Conservation (phyloP, 1,284 basidiomycete species). For the Schizophyllum commune region DNA sequence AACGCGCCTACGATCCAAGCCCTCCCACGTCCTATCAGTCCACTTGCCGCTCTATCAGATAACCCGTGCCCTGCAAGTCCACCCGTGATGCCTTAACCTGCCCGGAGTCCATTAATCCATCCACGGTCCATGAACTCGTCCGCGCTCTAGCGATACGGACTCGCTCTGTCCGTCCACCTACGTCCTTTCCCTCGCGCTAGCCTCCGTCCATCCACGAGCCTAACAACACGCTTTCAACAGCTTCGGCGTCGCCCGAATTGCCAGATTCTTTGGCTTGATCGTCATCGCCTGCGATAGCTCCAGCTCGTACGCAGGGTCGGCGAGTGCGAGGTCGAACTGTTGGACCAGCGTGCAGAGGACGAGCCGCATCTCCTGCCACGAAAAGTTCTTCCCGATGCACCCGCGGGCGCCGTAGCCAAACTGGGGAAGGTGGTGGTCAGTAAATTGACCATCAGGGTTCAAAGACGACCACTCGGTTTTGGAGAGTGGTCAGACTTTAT, state of each 20-base stretch:
- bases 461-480: too few species aligned
- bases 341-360: constrained; percentile 34
- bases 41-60: too few species aligned
- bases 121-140: too few species aligned
- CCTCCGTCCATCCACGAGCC: too few species aligned
- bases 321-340: constrained; percentile 36
- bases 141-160: too few species aligned
- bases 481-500: not conserved
- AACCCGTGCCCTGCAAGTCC: too few species aligned
- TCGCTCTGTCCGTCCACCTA: too few species aligned
- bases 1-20: too few species aligned
- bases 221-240: not conserved
- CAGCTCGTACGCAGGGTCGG: constrained; percentile 35
- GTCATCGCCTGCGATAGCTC: constrained; percentile 39
- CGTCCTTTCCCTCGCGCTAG: too few species aligned
- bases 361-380: constrained; percentile 40
- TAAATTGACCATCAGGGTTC: not conserved
- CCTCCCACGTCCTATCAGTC: too few species aligned
- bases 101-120: too few species aligned
- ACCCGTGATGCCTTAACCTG: too few species aligned
- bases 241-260: constrained; percentile 29
- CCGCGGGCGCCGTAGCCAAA: constrained; percentile 30
- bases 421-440: constrained; percentile 2
- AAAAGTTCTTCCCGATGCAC: constrained; percentile 39
- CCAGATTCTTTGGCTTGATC: constrained; percentile 38